Base-by-base conservation (phyloP, 2,329 filamentous ascomycete genomes). In the Xylaria sp. region DNA sequence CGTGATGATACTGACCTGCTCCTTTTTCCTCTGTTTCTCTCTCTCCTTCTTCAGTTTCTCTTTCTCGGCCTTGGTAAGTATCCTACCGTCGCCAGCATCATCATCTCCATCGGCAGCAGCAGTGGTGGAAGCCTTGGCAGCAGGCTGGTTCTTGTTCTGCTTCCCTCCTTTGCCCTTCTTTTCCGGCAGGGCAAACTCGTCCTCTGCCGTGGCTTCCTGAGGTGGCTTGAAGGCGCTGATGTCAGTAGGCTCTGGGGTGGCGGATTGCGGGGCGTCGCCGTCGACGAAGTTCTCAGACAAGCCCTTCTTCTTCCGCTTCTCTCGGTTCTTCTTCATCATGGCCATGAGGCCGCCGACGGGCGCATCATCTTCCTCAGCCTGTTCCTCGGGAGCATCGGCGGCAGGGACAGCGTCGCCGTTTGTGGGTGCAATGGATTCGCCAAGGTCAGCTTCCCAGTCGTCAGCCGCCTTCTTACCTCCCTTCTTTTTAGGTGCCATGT, bases 61-160 rank as follows among this genome's bases (percentile, higher is more conserved):
- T 84, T 99, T 99, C 84, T 99, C 94, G 66, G 97, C 96, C 88
- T 98, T 99, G 45, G 93, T 97, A 83, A 98, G 90, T 57, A 98
- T 86, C 63, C 90, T 88, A 52, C 91, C 91, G 67, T 84, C 84
- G 4, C 84, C 85, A 8, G 80, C 88, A 12, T 82, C 85, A 2
- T 84, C 86, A 28, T 78, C 79, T 10, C 82, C 79, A 12, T 82
- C 85, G 5, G 78, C 79, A 12, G 79, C 75, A 7, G 77, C 78
- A 9, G 79, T 74, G 3, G 78, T 76, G 79, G 65, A 28, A 13
- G 63, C 62, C 36, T 71, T 70, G 28, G 68, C 59, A 13, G 81
- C 67, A 20, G 80, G 78, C 50, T 81, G 80, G 71, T 83, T 82
- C 77, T 79, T 79, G 73, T 77, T 84, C 77, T 79, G 80, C 77